Evolutionary conservation across 352 stramenopile genomes (phyloP).

Genomic region (Pythium myriotylum): DNA sequence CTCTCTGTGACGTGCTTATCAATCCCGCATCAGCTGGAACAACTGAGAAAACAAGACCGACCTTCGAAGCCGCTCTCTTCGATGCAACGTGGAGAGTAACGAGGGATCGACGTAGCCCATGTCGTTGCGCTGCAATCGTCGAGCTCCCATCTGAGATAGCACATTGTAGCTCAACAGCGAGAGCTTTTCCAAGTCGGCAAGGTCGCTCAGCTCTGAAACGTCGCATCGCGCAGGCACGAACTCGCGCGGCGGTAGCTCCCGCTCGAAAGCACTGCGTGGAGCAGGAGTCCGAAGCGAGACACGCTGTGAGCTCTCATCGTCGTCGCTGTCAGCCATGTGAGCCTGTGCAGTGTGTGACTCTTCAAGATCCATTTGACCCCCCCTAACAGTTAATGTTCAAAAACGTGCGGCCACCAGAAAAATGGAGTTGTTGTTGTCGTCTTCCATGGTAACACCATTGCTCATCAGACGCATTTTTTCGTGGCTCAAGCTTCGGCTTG

Average conservation of each 20-base stretch:
- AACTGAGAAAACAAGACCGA: constrained; percentile 22
- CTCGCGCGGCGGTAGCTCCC: constrained; percentile 20
- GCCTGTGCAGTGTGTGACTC: background rate
- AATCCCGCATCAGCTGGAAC: background rate
- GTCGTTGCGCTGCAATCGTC: constrained; percentile 45
- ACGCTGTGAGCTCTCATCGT: background rate
- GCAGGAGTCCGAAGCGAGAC: background rate
- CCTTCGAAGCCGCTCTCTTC: constrained; percentile 41
- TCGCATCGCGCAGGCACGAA: constrained; percentile 52
- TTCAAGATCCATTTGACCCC: background rate
- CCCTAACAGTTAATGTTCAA: too few relatives aligned
- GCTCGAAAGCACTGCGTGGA: background rate
- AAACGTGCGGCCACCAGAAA: too few relatives aligned
- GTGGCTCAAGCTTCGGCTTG: too few relatives aligned
- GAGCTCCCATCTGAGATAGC: constrained; percentile 76
- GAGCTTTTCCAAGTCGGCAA: constrained; percentile 62
- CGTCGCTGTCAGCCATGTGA: constrained; percentile 8
- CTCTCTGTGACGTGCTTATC: constrained; percentile 51
- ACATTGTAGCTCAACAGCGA: constrained; percentile 83
- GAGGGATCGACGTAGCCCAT: constrained; percentile 50
- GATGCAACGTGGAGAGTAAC: constrained; percentile 56
- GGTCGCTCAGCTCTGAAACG: constrained; percentile 41
- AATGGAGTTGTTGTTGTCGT: too few relatives aligned
- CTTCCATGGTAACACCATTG: too few relatives aligned
- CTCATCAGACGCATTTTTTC: too few relatives aligned